Conservation (phyloP, 2,329 filamentous ascomycete species). For the Aureobasidium uvarum region DNA sequence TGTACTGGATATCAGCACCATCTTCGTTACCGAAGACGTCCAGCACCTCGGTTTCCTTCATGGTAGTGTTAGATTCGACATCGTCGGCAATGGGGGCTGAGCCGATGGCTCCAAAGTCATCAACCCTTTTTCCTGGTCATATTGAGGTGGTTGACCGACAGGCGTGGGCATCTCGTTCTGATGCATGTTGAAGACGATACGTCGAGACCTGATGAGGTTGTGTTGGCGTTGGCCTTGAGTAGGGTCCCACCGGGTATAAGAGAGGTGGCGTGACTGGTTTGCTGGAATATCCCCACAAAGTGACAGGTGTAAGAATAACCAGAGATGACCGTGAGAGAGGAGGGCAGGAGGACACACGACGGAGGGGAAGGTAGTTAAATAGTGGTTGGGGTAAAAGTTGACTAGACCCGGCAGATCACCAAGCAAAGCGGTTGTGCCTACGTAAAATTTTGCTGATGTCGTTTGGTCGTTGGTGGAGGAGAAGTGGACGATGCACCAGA, state of each 20-base stretch:
- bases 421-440: constrained; percentile 4
- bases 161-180: constrained; percentile 18
- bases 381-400: constrained; percentile 20
- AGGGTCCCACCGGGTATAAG: not conserved
- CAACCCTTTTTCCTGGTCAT: constrained; percentile 19
- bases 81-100: constrained; percentile 14
- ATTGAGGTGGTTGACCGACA: constrained; percentile 22
- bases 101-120: constrained; percentile 16
- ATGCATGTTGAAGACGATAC: constrained; percentile 3
- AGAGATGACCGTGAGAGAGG: constrained; percentile 8
- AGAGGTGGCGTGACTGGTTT: constrained; percentile 3
- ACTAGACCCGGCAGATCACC: constrained; percentile 15
- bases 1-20: constrained; percentile 48
- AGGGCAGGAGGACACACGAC: constrained; percentile 11
- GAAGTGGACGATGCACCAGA: constrained; percentile 24
- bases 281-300: constrained; percentile 18
- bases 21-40: constrained; percentile 24
- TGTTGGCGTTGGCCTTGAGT: not conserved
- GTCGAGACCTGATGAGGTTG: not conserved
- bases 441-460: constrained; percentile 23
- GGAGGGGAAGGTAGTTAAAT: constrained; percentile 24
- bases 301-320: constrained; percentile 22
- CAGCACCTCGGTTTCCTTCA: constrained; percentile 26
- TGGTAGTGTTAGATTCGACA: constrained; percentile 11
- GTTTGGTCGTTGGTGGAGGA: constrained; percentile 18